Base-by-base conservation (phyloP, 306 rosid genomes). In the Pyrus bretschneideri region DNA sequence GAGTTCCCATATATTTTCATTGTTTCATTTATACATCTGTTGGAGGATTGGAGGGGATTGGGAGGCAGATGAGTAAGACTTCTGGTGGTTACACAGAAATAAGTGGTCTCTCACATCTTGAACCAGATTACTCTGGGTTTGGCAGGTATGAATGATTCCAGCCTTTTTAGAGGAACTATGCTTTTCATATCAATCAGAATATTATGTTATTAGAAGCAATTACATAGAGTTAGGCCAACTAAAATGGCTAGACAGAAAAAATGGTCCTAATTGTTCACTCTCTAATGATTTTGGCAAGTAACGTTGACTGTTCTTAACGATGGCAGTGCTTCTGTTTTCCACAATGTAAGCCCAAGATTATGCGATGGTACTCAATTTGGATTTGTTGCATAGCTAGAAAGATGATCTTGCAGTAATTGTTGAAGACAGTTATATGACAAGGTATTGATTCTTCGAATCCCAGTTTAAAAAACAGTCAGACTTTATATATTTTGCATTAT, bases 311-410 rank as follows among this genome's bases (percentile, higher is more conserved):
- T 29, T 72, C 15, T 73, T 44, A 35, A 35, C 66, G 42, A 65
- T 81, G 57, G 88, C 86, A 90, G 99, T 88, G 97, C 99, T 85
- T 97, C 97, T 78, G 93, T 95, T 78, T 90, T 92, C 69, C 97
- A 92, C 86, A 92, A 95, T 81, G 98, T 96, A 69, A 95, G 98
- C 82, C 88, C 98, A 70, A 86, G 99, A 79, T 92, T 95, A 78
- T 85, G 97, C 62, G 99, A 95, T 55, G 99, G 98, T 30, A 91
- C 97, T 51, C 92, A 96, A 85, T 95, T 95, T 73, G 98, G 98
- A 81, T 84, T 95, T 8, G 97, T 97, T 23, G 99, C 99, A 19
- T 97, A 92, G 99, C 97, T 89, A 88, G 49, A 75, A 22, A n/a
- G 76, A 31, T 29, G 35, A 66, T 72, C 77, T 54, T 23, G 58